These are phyloP conservation scores for Colletotrichum sp. DNA, from an alignment of 2,329 filamentous ascomycete species.

Conservation along the genomic window DNA sequence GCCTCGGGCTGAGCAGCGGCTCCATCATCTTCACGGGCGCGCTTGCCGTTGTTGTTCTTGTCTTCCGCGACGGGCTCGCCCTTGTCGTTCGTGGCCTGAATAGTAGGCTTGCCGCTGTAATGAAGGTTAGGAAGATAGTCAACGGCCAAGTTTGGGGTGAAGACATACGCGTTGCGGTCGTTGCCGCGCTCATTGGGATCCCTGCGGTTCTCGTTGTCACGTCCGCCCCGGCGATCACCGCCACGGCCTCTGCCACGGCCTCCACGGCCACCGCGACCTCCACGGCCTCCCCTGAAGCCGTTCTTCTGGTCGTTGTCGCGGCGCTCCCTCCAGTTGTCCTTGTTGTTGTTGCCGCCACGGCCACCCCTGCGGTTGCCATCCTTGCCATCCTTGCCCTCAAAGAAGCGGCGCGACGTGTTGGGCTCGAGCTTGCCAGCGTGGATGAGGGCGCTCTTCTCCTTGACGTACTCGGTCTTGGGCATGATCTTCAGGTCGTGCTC, in stretches of 20 bases:
- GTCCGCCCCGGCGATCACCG: conserved; percentile 40
- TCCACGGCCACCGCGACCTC: conserved; percentile 43
- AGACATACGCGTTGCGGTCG: conserved; percentile 37
- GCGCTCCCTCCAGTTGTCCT: conserved; percentile 69
- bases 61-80: conserved; percentile 32
- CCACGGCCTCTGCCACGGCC: conserved; percentile 48
- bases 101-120: conserved; percentile 41
- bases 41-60: conserved; percentile 51
- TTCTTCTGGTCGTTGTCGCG: conserved; percentile 66
- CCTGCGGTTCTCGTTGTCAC: conserved; percentile 39
- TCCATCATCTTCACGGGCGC: conserved; percentile 58
- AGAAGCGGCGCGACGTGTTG: conserved; percentile 52
- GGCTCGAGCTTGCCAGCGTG: conserved; percentile 72
- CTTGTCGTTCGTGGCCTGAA: conserved; percentile 49
- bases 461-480: conserved; percentile 86
- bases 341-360: conserved; percentile 40
- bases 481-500: conserved; percentile 80
- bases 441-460: conserved; percentile 77
- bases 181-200: conserved; percentile 33
- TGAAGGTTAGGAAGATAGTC: conserved; percentile 4
- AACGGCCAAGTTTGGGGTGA: not conserved
- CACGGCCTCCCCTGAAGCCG: conserved; percentile 55
- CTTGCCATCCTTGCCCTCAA: conserved; percentile 47
- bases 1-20: conserved; percentile 51
- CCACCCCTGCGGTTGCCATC: conserved; percentile 34